phyloP scores from a whole-genome alignment of 2,329 filamentous ascomycete species.

The Colletotrichum simmondsii region DNA sequence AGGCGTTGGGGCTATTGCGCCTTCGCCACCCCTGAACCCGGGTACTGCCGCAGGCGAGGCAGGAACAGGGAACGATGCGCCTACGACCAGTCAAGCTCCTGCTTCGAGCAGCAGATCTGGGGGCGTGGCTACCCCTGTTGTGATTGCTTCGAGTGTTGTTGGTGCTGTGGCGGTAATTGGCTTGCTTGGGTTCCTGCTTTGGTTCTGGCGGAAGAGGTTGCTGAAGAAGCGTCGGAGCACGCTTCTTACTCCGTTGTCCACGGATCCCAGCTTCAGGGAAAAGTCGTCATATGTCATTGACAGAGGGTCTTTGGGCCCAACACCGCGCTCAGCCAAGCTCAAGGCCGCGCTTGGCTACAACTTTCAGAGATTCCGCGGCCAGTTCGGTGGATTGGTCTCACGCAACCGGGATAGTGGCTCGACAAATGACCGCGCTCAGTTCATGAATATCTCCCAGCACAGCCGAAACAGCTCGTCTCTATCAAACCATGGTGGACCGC shows the following conservation, averaged over 20 bases:
- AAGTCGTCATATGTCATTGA: constrained; percentile 52
- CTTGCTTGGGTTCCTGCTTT: constrained; percentile 59
- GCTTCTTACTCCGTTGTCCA: constrained; percentile 59
- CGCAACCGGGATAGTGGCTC: constrained; percentile 56
- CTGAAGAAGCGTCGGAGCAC: constrained; percentile 57
- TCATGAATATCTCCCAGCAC: constrained; percentile 50
- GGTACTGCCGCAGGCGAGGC: constrained; percentile 29
- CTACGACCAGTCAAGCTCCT: neutral
- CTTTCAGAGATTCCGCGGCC: constrained; percentile 47
- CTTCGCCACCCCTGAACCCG: constrained; percentile 20
- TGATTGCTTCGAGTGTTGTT: constrained; percentile 62
- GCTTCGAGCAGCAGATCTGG: constrained; percentile 39
- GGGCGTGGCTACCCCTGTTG: constrained; percentile 46
- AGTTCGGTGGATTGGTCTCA: constrained; percentile 44
- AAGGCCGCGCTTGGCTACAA: constrained; percentile 51
- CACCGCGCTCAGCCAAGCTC: constrained; percentile 54
- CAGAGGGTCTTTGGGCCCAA: constrained; percentile 60
- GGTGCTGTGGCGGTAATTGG: constrained; percentile 59
- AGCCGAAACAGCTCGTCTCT: constrained; percentile 50
- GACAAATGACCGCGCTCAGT: constrained; percentile 53
- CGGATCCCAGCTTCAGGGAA: constrained; percentile 41
- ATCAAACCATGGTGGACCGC: constrained; percentile 26
- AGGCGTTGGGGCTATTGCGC: neutral
- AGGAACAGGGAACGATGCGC: constrained; percentile 14
- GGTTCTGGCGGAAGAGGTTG: constrained; percentile 59